A percentile compares a stretch with the other conserved stretches of the same genome.
Conservation (phyloP, 2,329 filamentous ascomycete species). For the Escovopsis sp. region DNA sequence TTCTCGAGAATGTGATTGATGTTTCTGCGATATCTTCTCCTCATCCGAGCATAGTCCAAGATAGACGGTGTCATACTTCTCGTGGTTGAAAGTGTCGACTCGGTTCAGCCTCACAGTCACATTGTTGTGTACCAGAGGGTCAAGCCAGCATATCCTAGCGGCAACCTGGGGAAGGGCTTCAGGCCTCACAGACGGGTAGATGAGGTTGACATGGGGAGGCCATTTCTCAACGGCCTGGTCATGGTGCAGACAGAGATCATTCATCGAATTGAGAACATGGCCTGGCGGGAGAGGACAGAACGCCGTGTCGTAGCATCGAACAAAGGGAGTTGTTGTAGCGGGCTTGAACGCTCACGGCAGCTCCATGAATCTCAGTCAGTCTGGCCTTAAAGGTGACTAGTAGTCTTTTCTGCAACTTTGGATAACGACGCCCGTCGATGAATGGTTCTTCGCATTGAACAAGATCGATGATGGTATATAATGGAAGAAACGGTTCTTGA, state of each 20-base stretch:
- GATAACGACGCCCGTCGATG: too few species aligned
- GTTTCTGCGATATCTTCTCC: conserved; percentile 11
- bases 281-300: conserved; percentile 43
- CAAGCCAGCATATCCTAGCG: conserved; percentile 11
- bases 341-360: not conserved
- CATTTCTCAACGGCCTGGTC: conserved; percentile 47
- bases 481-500: too few species aligned
- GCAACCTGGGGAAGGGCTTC: conserved; percentile 30
- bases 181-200: conserved; percentile 48
- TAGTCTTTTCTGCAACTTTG: too few species aligned
- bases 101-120: conserved; percentile 22
- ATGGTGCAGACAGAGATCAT: conserved; percentile 44
- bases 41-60: conserved; percentile 15
- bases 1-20: conserved; percentile 17
- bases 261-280: conserved; percentile 30
- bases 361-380: not conserved
- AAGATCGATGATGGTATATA: too few species aligned
- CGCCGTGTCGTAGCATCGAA: conserved; percentile 36
- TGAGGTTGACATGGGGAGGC: conserved; percentile 52
- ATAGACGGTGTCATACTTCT: conserved; percentile 35
- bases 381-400: too few species aligned
- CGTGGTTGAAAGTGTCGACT: conserved; percentile 33
- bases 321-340: not conserved
- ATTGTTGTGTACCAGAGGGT: conserved; percentile 2
- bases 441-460: too few species aligned